Conservation (phyloP, 2,329 filamentous ascomycete species). For the Exophiala mesophila region DNA sequence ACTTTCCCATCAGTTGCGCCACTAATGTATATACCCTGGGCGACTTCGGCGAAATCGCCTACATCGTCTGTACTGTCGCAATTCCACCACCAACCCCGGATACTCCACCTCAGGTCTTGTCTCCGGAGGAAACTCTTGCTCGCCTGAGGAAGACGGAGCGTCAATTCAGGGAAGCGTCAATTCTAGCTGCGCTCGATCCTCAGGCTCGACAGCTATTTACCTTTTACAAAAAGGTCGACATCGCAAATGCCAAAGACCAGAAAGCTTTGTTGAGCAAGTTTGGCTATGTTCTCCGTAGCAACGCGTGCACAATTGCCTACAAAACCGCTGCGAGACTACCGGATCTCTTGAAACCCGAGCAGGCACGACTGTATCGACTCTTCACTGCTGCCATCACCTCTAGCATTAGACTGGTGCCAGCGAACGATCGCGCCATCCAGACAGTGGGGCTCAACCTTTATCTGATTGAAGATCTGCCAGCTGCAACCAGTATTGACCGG, state of each 20-base stretch:
- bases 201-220: conserved; percentile 25
- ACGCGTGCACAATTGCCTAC: conserved; percentile 25
- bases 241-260: conserved; percentile 24
- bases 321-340: conserved; percentile 24
- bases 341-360: conserved; percentile 25
- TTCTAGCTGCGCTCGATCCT: conserved; percentile 23
- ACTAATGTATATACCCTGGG: conserved; percentile 26
- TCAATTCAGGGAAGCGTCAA: conserved; percentile 25
- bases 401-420: conserved; percentile 19
- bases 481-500: conserved; percentile 2
- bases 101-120: conserved; percentile 5
- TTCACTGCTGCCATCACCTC: conserved; percentile 25
- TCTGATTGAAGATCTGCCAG: conserved; percentile 9
- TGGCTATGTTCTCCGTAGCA: conserved; percentile 23
- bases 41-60: conserved; percentile 26
- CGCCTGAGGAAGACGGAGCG: conserved; percentile 24
- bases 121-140: conserved; percentile 16
- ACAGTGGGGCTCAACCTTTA: conserved; percentile 18
- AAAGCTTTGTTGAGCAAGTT: conserved; percentile 24
- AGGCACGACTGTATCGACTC: conserved; percentile 20
- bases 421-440: conserved; percentile 13
- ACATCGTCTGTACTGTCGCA: conserved; percentile 26
- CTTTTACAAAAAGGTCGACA: conserved; percentile 27
- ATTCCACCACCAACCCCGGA: conserved; percentile 19
- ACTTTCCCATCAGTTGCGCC: conserved; percentile 22